A percentile compares a stretch with the other conserved stretches of the same genome.
Conservation (phyloP, 176 grass and related monocot species). For the Coix lacrymajobi region DNA sequence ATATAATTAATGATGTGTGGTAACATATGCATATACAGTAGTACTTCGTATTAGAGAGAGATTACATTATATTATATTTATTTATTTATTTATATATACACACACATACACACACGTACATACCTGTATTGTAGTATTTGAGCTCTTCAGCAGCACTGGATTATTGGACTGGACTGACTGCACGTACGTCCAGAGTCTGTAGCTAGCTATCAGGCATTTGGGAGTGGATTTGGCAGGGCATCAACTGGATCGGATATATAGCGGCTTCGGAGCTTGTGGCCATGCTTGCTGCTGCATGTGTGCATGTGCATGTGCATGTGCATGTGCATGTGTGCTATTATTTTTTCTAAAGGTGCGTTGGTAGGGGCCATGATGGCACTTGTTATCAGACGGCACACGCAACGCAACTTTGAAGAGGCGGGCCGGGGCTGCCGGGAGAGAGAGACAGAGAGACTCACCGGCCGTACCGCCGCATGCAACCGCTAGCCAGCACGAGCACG, state of each 20-base stretch:
- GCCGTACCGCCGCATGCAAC: no score
- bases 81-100: no score
- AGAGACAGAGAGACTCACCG: background rate
- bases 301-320: no score
- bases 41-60: no score
- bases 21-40: background rate
- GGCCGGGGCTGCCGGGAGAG: background rate
- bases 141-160: background rate
- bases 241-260: slow-evolving; percentile 3
- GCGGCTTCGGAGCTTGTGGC: background rate
- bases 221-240: background rate
- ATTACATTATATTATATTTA: no score
- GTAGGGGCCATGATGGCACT: background rate
- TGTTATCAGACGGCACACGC: background rate
- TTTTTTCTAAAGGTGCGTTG: background rate
- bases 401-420: background rate
- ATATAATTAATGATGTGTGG: background rate
- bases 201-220: background rate
- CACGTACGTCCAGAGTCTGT: background rate
- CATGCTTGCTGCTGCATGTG: background rate
- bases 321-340: background rate
- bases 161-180: no score
- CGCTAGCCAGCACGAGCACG: background rate
- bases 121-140: background rate
- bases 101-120: background rate